A percentile compares a stretch with the other conserved stretches of the same genome.
These are phyloP conservation scores for Trametes pubescens DNA, from an alignment of 1,284 basidiomycete species.

Conservation along the genomic window DNA sequence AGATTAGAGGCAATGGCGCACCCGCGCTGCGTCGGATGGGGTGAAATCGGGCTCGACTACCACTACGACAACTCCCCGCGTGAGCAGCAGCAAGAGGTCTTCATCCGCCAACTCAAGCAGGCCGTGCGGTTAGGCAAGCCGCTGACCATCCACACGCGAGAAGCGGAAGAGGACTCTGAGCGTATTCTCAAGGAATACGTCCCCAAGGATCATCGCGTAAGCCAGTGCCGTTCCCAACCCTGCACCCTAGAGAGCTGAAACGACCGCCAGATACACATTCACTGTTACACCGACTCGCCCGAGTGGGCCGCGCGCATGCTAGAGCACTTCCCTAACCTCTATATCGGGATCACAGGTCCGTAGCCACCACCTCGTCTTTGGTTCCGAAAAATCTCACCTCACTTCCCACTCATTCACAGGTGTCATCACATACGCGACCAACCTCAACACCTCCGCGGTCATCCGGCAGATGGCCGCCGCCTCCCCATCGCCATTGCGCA, in stretches of 20 bases:
- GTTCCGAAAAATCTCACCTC: slow-evolving; percentile 5
- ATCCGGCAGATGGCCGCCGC: slow-evolving; percentile 57
- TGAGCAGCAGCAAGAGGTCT: slow-evolving; percentile 68
- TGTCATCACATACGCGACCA: slow-evolving; percentile 79
- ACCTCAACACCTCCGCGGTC: slow-evolving; percentile 70
- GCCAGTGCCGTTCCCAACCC: slow-evolving; percentile 8
- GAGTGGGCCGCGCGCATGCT: slow-evolving; percentile 75
- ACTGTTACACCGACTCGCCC: slow-evolving; percentile 84
- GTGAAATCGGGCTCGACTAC: slow-evolving; percentile 87
- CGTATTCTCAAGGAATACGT: slow-evolving; percentile 76
- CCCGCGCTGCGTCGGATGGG: slow-evolving; percentile 84
- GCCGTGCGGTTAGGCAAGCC: slow-evolving; percentile 76
- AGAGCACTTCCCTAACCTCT: slow-evolving; percentile 79
- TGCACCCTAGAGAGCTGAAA: not conserved
- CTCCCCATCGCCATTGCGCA: slow-evolving; percentile 52
- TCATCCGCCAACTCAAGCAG: slow-evolving; percentile 69
- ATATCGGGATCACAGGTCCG: slow-evolving; percentile 79
- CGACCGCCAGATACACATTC: slow-evolving; percentile 70
- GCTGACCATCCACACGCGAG: slow-evolving; percentile 81
- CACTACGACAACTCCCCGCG: slow-evolving; percentile 82
- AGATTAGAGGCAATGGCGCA: slow-evolving; percentile 80
- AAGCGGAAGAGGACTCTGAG: slow-evolving; percentile 83
- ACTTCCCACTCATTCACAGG: slow-evolving; percentile 49
- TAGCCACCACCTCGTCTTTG: slow-evolving; percentile 1
- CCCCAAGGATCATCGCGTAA: slow-evolving; percentile 71